Conservation (phyloP, 176 grass and related monocot species). For the Carex scoparia region DNA sequence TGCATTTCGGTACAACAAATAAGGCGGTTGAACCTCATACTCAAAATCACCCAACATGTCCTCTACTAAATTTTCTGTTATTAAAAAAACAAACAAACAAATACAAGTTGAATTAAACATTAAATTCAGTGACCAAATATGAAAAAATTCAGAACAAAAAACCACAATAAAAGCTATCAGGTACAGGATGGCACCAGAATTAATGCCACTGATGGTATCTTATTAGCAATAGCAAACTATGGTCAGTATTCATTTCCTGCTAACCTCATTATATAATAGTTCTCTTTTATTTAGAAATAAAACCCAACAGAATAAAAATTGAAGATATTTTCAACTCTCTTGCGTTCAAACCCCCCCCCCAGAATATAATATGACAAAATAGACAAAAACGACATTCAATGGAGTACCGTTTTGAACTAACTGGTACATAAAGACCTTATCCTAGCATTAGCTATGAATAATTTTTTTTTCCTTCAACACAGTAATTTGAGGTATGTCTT, state of each 20-base stretch:
- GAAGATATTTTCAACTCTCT: not conserved
- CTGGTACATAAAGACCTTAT: not conserved
- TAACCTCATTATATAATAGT: not conserved
- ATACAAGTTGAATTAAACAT: not conserved
- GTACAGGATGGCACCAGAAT: not conserved
- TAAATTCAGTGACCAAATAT: not conserved
- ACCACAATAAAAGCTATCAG: not conserved
- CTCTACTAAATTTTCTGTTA: conserved; percentile 88
- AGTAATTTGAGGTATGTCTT: not conserved
- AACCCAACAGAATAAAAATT: not conserved
- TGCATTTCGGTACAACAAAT: conserved; percentile 84
- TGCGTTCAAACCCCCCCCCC: not conserved
- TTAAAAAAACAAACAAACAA: not conserved
- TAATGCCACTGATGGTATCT: not conserved
- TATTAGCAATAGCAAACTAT: not conserved
- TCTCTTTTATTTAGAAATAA: not conserved
- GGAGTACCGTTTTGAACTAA: not conserved
- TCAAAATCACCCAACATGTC: conserved; percentile 95
- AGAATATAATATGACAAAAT: not conserved
- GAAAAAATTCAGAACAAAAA: not conserved
- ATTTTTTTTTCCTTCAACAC: not conserved
- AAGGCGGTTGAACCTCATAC: conserved; percentile 84
- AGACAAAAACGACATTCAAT: not conserved
- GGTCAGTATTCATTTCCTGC: not conserved
- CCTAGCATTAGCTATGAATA: not conserved